Evolutionary conservation across 1,284 basidiomycete genomes (phyloP), one percentile per base, ranked within the genome.

Genomic region (Cutaneotrichosporon mucoides): DNA sequence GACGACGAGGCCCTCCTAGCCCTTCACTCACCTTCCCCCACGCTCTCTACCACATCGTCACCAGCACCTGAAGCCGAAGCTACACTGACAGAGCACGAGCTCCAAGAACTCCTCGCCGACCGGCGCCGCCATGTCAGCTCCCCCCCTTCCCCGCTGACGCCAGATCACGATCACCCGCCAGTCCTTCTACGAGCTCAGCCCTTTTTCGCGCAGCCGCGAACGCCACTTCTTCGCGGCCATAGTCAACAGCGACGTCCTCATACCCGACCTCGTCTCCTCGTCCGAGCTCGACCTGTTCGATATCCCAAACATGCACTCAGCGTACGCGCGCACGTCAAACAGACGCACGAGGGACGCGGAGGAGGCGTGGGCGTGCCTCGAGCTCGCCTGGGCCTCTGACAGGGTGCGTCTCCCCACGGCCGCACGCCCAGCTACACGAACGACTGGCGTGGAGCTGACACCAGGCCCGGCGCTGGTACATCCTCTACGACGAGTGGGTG

Each of bases 401-500:
- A 37, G 13, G 6, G 48, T 38, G 36, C n/a, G 47, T 13, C 9
- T 6, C 15, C 24, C 24, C 24, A 24, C 24, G 3, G 24, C 24
- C 24, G 24, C 24, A 24, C 24, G 24, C 24, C 24, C 24, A 24
- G 24, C 24, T 24, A 24, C 24, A 24, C 24, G 24, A 24, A 24
- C 24, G 24, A 24, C 24, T 24, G 24, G 24, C 24, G 24, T 24
- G 24, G 24, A 8, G 36, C 36, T 50, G 15, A 40, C 16, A 6
- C 6, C 37, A 50, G 48, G 48, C 48, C 2, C 48, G 36, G 15
- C 11, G 3, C 15, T 38, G 40, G 36, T 50, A 50, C n/a, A 40
- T 50, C 48, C 48, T 50, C 8, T 38, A 16, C 10, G 48, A 50
- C 48, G 48, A 50, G 48, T 50, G 36, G 36, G 15, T 50, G n/a